phyloP scores from a whole-genome alignment of 345 rosid genomes.

The Corchorus olitorius region DNA sequence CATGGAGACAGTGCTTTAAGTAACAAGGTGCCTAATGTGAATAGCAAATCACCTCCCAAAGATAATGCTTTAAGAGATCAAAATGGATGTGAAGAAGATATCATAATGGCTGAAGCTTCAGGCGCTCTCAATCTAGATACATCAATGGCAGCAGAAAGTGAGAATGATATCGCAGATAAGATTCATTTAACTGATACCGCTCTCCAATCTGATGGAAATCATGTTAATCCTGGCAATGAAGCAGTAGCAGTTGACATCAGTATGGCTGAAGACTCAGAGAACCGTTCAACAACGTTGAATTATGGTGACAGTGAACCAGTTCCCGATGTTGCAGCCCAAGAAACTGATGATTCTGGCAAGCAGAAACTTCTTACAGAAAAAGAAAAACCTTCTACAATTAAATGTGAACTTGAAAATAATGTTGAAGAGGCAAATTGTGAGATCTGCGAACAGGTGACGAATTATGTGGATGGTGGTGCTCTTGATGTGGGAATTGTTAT shows the following conservation, averaged over 20 bases:
- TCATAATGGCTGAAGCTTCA: slow-evolving; percentile 10
- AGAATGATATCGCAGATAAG: slow-evolving; percentile 14
- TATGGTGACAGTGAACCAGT: slow-evolving; percentile 8
- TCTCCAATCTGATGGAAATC: slow-evolving; percentile 1
- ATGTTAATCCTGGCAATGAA: slow-evolving; percentile 11
- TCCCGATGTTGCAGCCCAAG: slow-evolving; percentile 18
- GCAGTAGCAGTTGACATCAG: slow-evolving; percentile 1
- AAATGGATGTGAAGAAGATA: slow-evolving; percentile 11
- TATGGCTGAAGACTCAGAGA: slow-evolving; percentile 11
- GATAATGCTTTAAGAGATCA: slow-evolving; percentile 14
- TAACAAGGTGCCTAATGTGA: slow-evolving; percentile 7
- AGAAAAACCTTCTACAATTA: background rate
- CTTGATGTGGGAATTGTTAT: background rate
- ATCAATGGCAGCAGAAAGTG: slow-evolving; percentile 13
- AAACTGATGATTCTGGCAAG: slow-evolving; percentile 14
- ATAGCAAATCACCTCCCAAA: background rate
- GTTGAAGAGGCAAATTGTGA: slow-evolving; percentile 14
- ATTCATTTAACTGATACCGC: background rate
- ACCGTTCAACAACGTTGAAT: background rate
- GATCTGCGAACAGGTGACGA: background rate
- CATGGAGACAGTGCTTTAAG: slow-evolving; percentile 15
- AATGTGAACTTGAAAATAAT: slow-evolving; percentile 14
- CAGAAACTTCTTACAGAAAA: background rate
- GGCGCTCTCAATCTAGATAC: background rate
- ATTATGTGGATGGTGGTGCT: background rate